These are phyloP conservation scores for Fusarium continuum DNA, from an alignment of 2,329 filamentous ascomycete species.

Conservation along the genomic window DNA sequence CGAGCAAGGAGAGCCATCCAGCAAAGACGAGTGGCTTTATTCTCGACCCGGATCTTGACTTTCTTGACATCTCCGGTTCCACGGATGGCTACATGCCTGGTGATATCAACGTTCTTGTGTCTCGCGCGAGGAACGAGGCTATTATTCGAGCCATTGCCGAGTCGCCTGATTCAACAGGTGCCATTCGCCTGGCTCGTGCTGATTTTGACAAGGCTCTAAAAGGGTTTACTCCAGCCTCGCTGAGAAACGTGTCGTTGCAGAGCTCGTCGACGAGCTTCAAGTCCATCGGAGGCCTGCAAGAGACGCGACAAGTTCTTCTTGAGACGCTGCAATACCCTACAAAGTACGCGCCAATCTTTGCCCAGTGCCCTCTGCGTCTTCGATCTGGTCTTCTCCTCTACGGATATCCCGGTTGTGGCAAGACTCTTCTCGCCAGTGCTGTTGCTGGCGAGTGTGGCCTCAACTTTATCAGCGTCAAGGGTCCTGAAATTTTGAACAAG, in stretches of 20 bases:
- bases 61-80: slow-evolving; percentile 90
- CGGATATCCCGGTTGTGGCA: slow-evolving; percentile 94
- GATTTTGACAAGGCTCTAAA: slow-evolving; percentile 89
- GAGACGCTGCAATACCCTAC: slow-evolving; percentile 98
- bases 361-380: slow-evolving; percentile 91
- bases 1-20: slow-evolving; percentile 53
- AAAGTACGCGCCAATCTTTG: slow-evolving; percentile 97
- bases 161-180: slow-evolving; percentile 55
- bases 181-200: slow-evolving; percentile 70
- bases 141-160: slow-evolving; percentile 82
- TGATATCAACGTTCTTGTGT: slow-evolving; percentile 85
- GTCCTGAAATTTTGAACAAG: slow-evolving; percentile 97
- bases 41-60: slow-evolving; percentile 81
- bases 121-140: slow-evolving; percentile 89
- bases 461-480: slow-evolving; percentile 98
- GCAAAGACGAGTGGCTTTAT: slow-evolving; percentile 69
- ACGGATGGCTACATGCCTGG: slow-evolving; percentile 99
- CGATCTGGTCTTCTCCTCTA: slow-evolving; percentile 93
- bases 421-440: slow-evolving; percentile 92
- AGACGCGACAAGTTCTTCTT: slow-evolving; percentile 88
- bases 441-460: slow-evolving; percentile 98
- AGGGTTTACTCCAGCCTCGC: slow-evolving; percentile 93
- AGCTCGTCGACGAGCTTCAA: slow-evolving; percentile 92
- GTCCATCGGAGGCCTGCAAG: slow-evolving; percentile 86
- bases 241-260: slow-evolving; percentile 93